Conservation (phyloP, 2,329 filamentous ascomycete genomes). For the Diaporthe citri region DNA sequence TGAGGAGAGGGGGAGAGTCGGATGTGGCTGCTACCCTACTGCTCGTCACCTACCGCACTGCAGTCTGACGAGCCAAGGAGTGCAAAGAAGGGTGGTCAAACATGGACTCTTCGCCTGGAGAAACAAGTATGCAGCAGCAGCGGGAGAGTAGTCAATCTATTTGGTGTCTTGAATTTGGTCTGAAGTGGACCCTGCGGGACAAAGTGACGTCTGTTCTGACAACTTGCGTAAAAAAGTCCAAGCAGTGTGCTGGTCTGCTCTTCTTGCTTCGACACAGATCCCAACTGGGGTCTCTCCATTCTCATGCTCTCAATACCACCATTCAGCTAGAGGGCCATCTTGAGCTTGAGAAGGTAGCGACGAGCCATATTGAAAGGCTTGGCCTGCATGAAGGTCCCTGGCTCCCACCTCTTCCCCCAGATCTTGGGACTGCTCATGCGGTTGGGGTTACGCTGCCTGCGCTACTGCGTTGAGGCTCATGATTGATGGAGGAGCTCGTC, state of each 20-base stretch:
- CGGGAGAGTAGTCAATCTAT: slow-evolving; percentile 11
- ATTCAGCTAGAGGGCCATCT: too few relatives aligned
- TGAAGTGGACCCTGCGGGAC: not conserved
- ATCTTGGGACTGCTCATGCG: not conserved
- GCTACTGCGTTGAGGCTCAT: not conserved
- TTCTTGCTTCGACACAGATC: not conserved
- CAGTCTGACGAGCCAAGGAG: not conserved
- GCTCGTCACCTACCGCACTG: not conserved
- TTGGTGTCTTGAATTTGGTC: not conserved
- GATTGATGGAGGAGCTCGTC: not conserved
- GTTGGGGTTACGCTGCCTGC: not conserved
- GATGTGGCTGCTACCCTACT: not conserved
- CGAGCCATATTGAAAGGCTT: not conserved
- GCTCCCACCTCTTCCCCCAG: not conserved
- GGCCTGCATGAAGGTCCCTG: not conserved
- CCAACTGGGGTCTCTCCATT: fast-evolving
- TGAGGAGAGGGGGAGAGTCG: not conserved
- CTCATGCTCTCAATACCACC: too few relatives aligned
- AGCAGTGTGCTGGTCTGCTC: not conserved
- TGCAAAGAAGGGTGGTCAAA: not conserved
- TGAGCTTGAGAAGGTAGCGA: not conserved
- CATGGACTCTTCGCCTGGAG: not conserved
- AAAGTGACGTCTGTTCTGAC: not conserved
- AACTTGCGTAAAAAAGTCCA: not conserved
- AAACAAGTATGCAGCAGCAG: not conserved